Percentiles rank a stretch among this genome's conserved stretches.
Evolutionary conservation across 148 eudicot genomes (phyloP).

Genomic region (Cornus florida): DNA sequence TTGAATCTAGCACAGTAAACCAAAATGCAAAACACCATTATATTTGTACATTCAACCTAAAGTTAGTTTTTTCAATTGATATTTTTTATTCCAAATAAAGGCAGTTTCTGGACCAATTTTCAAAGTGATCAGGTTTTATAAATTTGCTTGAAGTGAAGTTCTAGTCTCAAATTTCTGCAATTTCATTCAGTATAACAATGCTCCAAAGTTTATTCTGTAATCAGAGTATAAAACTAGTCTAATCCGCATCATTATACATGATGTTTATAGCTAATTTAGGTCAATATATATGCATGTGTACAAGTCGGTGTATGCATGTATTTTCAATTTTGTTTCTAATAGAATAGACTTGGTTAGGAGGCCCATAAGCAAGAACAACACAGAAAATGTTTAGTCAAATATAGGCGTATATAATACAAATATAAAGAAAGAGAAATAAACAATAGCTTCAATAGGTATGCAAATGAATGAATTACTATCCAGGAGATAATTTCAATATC

Average conservation of each 20-base stretch:
- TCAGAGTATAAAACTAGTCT: background rate
- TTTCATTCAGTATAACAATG: background rate
- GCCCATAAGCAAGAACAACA: background rate
- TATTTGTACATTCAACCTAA: background rate
- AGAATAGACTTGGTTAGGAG: background rate
- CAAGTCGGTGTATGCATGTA: background rate
- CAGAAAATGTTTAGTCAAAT: background rate
- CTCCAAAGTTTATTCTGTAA: background rate
- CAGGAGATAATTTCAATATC: background rate
- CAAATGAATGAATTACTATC: slow-evolving; percentile 3
- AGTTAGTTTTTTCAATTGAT: no score
- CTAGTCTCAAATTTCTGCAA: background rate
- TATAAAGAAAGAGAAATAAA: background rate
- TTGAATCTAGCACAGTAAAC: background rate
- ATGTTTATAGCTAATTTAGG: background rate
- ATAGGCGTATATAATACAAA: background rate
- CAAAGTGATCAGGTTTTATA: background rate
- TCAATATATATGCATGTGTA: no score
- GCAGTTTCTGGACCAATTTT: no score
- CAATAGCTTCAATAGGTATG: background rate
- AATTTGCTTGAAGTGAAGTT: background rate
- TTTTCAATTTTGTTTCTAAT: no score
- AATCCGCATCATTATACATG: background rate
- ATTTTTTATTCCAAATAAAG: background rate
- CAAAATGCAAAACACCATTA: background rate